Base-by-base conservation (phyloP, 2,329 filamentous ascomycete genomes). In the Epichloe glyceriae region DNA sequence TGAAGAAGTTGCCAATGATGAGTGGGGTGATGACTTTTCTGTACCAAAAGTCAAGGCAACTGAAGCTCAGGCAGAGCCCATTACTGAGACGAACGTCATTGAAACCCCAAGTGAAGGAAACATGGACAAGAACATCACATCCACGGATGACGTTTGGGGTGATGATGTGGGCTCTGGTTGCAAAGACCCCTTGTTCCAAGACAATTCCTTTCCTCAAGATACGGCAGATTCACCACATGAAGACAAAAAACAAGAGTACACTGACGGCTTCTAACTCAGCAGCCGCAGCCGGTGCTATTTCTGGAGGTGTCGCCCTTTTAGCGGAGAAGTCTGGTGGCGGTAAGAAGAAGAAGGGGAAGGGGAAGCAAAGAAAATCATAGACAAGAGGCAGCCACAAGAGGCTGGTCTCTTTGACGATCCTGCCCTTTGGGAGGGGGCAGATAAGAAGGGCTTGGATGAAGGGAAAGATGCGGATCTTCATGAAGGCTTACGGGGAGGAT, bases 391-490 rank as follows among this genome's bases (percentile, higher is more conserved):
- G 37, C 51, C 64, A 12, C 60, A 60, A 46, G 66, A 68, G 14
- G 70, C 74, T 43, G 70, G 73, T 55, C 58, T 71, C 33, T 71
- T 73, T 58, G 69, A 75, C 54, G 68, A 73, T 55, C 61, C 68
- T 47, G 61, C 65, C 15, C 58, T 73, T 26, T 72, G 70, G 70
- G 69, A 75, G 57, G 68, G 67, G 22, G 64, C 65, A 12, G 67
- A 73, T 43, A 66, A 65, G 53, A 71, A 65, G 53, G 54, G 54
- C 7, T 38, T 67, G 15, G 56, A 62, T 46, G 61, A 59, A 41
- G 55, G 53, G 38, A 47, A 34, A 51, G 56, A 53, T 15, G 52
- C 52, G 7, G 52, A 51, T 15, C 46, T 53, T 37, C 54, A 55
- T 14, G 55, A 59, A 33, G 53, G 60, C 33, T 68, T 65, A 43